Evolutionary conservation across 2,329 filamentous ascomycete genomes (phyloP), one percentile per base, ranked within the genome.

Genomic region (Fusarium beomiforme): DNA sequence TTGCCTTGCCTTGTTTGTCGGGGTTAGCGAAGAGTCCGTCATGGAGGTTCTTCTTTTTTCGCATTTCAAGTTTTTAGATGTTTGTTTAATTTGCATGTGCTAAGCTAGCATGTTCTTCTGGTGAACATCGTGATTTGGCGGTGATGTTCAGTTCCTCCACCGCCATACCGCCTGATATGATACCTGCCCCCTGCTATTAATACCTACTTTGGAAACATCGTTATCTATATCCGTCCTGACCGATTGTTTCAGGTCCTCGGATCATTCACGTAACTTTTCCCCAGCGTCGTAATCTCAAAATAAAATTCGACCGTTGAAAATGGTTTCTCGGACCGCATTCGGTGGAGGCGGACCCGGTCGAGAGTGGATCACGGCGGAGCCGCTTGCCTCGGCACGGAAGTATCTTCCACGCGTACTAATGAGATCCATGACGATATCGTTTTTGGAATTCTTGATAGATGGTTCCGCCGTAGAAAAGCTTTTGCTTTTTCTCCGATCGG

Each of bases 281-380:
- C 56, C 12, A 42, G 26, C 43, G 63, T 63, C 34, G 49, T 63
- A 55, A 63, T 56, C 34, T 33, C n/a, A 16, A 39, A 55, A 63
- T 33, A 61, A 51, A 51, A 24, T 37, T 36, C 46, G 17, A 41
- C 39, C 31, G 46, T 58, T 34, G 31, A 43, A 24, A 49, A 51
- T 39, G 56, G 24, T 21, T 34, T 39, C 43, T 46, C 23, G n/a
- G 23, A 44, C 46, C 31, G 26, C 37, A 26, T 34, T 36, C 16
- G n/a, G 57, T 54, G 47, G 47, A 13, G 24, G 8, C 49, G 19
- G 29, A 39, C 21, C 43, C 42, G 41, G 42, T 49, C 9, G 16
- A 55, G 26, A 49, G 41, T 62, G 57, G 41, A 31, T n/a, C 36
- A 17, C n/a, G 11, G 47, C 33, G 60, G 60, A 33, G 14, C 37